phyloP scores from a whole-genome alignment of 768 basidiomycete species.

The Suillus americanus region DNA sequence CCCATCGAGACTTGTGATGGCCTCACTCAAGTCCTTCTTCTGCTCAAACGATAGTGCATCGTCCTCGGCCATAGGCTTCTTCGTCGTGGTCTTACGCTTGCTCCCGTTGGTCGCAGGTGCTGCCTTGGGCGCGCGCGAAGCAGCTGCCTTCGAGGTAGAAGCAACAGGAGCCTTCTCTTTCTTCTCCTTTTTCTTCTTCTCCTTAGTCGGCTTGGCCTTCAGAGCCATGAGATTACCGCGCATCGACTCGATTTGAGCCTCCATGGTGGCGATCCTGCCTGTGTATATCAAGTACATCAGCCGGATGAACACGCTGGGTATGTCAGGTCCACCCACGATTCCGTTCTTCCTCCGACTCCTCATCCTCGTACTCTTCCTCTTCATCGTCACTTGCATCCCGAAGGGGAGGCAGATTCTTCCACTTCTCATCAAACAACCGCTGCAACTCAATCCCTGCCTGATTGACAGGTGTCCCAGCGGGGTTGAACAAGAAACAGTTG shows the following conservation, averaged over 20 bases:
- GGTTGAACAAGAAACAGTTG: slow-evolving; percentile 93
- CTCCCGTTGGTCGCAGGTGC: slow-evolving; percentile 35
- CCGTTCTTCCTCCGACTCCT: slow-evolving; percentile 67
- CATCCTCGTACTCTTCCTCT: slow-evolving; percentile 61
- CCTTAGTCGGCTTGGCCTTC: slow-evolving; percentile 54
- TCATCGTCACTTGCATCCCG: slow-evolving; percentile 57
- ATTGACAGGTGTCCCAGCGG: slow-evolving; percentile 82
- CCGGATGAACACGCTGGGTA: slow-evolving; percentile 12
- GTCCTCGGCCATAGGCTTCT: slow-evolving; percentile 44
- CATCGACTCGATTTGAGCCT: slow-evolving; percentile 80
- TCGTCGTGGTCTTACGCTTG: slow-evolving; percentile 57
- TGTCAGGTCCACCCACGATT: slow-evolving; percentile 41
- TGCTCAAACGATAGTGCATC: slow-evolving; percentile 18
- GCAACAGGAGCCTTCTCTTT: slow-evolving; percentile 55
- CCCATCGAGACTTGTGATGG: slow-evolving; percentile 80
- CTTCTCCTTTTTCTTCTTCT: slow-evolving; percentile 75
- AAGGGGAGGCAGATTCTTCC: slow-evolving; percentile 72
- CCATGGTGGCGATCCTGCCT: slow-evolving; percentile 78
- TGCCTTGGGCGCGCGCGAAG: slow-evolving; percentile 48
- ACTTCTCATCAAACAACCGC: slow-evolving; percentile 89
- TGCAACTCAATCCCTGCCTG: slow-evolving; percentile 85
- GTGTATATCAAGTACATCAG: slow-evolving; percentile 17
- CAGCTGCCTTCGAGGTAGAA: slow-evolving; percentile 59
- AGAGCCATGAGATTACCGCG: slow-evolving; percentile 64
- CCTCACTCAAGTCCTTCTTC: no score